Percentiles rank a stretch among this genome's conserved stretches.
Conservation (phyloP, 495 filamentous ascomycete genomes). For the Pyronema domesticum region DNA sequence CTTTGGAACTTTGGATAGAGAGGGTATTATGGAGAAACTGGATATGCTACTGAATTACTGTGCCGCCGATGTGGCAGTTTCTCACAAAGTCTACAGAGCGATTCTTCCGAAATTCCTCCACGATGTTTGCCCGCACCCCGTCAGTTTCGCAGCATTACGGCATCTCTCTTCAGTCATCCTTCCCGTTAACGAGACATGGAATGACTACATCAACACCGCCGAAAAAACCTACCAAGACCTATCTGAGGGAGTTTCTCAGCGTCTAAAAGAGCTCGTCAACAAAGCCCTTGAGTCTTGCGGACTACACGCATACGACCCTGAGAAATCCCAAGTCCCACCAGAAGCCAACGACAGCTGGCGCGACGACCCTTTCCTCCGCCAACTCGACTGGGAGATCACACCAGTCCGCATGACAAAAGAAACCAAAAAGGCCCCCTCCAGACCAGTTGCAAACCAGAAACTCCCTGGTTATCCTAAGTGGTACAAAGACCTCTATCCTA, state of each 20-base stretch:
- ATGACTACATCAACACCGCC: slow-evolving; percentile 59
- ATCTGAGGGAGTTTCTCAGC: slow-evolving; percentile 54
- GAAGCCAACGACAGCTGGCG: neutral
- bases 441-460: slow-evolving; percentile 70
- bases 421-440: slow-evolving; percentile 60
- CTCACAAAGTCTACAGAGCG: slow-evolving; percentile 77
- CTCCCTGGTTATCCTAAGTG: slow-evolving; percentile 85
- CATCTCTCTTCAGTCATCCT: slow-evolving; percentile 85
- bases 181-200: slow-evolving; percentile 75
- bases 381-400: slow-evolving; percentile 91
- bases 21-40: slow-evolving; percentile 47
- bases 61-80: slow-evolving; percentile 82
- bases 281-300: slow-evolving; percentile 41
- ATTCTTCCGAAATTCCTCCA: slow-evolving; percentile 72
- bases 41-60: slow-evolving; percentile 87
- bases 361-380: slow-evolving; percentile 73
- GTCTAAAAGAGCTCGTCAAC: slow-evolving; percentile 51
- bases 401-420: slow-evolving; percentile 79
- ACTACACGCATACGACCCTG: slow-evolving; percentile 42
- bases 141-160: slow-evolving; percentile 85
- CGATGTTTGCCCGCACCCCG: slow-evolving; percentile 79
- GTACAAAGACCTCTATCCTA: slow-evolving; percentile 80
- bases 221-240: slow-evolving; percentile 69
- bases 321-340: slow-evolving; percentile 33
- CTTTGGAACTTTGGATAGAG: slow-evolving; percentile 65